Conservation (phyloP, 2,329 filamentous ascomycete genomes). For the Domatiomyces catenatus region DNA sequence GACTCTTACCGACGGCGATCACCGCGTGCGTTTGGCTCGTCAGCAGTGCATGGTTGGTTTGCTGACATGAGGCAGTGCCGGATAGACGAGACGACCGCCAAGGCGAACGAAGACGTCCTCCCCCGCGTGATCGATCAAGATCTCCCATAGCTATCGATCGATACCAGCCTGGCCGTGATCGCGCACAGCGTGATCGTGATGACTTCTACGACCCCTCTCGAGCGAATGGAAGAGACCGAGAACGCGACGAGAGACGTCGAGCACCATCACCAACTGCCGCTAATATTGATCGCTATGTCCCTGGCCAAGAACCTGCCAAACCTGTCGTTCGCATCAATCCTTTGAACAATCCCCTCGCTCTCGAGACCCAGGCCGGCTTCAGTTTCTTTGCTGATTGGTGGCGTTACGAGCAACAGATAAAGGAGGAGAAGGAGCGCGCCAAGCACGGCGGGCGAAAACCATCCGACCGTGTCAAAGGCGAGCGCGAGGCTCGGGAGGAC, state of each 20-base stretch:
- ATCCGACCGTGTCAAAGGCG: conserved; percentile 42
- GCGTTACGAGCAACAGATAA: conserved; percentile 47
- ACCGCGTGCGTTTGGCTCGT: conserved; percentile 25
- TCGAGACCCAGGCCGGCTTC: conserved; percentile 52
- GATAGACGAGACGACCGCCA: conserved; percentile 21
- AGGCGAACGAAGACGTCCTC: conserved; percentile 18
- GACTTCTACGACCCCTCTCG: conserved; percentile 6
- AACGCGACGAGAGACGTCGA: conserved; percentile 43
- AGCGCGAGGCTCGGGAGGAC: conserved; percentile 47
- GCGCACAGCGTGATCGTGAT: conserved; percentile 25
- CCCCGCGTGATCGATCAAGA: conserved; percentile 39
- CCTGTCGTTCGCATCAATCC: conserved; percentile 41
- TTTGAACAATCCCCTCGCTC: conserved; percentile 44
- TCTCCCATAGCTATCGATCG: conserved; percentile 48
- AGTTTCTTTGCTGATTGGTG: conserved; percentile 56
- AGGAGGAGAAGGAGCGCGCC: conserved; percentile 47
- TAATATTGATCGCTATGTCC: conserved; percentile 51
- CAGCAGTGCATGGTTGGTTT: not conserved
- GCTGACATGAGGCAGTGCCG: conserved; percentile 13
- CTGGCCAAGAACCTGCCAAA: conserved; percentile 42
- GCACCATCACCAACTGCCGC: conserved; percentile 42
- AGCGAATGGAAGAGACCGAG: conserved; percentile 22
- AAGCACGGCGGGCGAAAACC: conserved; percentile 43
- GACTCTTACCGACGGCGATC: conserved; percentile 33
- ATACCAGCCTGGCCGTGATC: conserved; percentile 40